Conservation (phyloP, 208 protist species). For the Crithidia acanthocephali region DNA sequence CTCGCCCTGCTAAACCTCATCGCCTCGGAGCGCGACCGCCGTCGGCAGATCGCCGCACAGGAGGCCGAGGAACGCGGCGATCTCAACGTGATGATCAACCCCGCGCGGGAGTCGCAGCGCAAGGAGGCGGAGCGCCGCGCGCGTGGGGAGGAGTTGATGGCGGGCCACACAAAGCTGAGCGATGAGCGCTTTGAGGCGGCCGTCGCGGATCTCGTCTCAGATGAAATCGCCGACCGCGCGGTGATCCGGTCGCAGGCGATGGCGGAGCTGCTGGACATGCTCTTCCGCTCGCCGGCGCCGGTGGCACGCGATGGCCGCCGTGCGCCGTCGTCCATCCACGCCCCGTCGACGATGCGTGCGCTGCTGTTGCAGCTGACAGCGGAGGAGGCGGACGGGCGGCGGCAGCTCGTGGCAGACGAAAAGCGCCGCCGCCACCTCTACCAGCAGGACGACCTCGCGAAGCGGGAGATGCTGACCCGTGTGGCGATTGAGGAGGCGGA, state of each 20-base stretch:
- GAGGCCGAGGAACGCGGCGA: conserved; percentile 43
- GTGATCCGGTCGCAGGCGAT: conserved; percentile 61
- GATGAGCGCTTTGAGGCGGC: conserved; percentile 24
- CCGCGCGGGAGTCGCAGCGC: conserved; percentile 27
- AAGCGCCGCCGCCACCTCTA: conserved; percentile 57
- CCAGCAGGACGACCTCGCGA: conserved; percentile 46
- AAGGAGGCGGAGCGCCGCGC: conserved; percentile 29
- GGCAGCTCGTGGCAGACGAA: conserved; percentile 56
- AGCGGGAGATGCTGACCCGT: conserved; percentile 49
- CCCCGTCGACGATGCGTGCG: conserved; percentile 32
- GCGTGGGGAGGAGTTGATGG: conserved; percentile 24
- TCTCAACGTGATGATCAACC: conserved; percentile 62
- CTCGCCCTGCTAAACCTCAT: conserved; percentile 43
- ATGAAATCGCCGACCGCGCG: conserved; percentile 61
- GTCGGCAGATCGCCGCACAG: conserved; percentile 42
- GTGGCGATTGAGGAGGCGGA: conserved; percentile 53
- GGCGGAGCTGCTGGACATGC: conserved; percentile 57
- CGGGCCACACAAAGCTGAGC: conserved; percentile 6
- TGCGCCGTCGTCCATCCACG: conserved; percentile 22
- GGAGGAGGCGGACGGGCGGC: conserved; percentile 56
- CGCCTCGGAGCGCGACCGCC: conserved; percentile 52
- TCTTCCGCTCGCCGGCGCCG: conserved; percentile 28
- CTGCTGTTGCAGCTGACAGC: conserved; percentile 39
- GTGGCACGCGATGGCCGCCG: conserved; percentile 16
- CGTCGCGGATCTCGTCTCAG: conserved; percentile 46